Evolutionary conservation across 208 protist genomes (phyloP).

Genomic region (Leishmania gerbilli): DNA sequence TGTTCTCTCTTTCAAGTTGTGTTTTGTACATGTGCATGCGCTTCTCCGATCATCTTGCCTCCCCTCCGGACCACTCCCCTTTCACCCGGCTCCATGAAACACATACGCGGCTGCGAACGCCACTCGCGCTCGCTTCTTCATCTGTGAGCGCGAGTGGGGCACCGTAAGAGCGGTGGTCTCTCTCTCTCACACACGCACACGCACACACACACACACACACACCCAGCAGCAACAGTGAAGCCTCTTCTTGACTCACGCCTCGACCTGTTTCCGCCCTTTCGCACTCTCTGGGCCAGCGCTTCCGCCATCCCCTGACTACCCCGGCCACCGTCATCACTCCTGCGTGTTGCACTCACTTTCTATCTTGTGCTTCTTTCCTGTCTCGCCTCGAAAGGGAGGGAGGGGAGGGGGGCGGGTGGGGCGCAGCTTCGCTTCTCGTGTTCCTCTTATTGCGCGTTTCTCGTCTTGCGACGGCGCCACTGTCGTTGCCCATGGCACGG

Average conservation of each 20-base stretch:
- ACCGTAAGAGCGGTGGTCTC: background rate
- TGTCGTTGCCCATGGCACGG: background rate
- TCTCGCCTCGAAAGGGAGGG: background rate
- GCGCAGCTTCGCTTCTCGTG: background rate
- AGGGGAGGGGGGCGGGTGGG: background rate
- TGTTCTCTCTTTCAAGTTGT: background rate
- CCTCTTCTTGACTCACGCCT: background rate
- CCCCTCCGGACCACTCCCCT: background rate
- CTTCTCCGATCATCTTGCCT: background rate
- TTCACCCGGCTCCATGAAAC: background rate
- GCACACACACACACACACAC: background rate
- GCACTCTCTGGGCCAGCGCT: background rate
- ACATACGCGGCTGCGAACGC: background rate
- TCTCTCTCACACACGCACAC: background rate
- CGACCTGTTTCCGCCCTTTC: background rate
- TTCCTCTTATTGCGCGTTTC: background rate
- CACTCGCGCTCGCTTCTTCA: background rate
- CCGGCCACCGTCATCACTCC: too few relatives aligned
- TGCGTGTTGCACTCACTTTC: too few relatives aligned
- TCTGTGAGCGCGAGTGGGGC: background rate
- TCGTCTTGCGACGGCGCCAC: background rate
- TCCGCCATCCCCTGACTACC: background rate
- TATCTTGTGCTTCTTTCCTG: background rate
- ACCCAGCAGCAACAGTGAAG: background rate
- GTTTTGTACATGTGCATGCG: background rate